phyloP scores from a whole-genome alignment of 2,329 filamentous ascomycete species.

The Gliomastix tumulicola region DNA sequence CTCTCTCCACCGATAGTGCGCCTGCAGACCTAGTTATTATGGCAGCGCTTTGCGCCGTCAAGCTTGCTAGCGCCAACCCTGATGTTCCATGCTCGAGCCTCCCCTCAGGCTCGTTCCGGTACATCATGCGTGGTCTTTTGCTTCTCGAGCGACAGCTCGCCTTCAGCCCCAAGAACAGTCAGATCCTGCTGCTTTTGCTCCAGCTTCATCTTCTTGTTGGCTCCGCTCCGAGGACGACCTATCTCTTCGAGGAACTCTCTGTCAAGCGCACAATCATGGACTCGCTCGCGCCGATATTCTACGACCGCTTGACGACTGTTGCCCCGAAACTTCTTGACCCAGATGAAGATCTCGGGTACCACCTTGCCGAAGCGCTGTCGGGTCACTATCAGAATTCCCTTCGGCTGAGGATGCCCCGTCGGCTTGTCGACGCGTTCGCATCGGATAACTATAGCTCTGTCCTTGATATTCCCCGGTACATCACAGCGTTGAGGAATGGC shows the following conservation, averaged over 20 bases:
- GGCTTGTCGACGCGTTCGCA: slow-evolving; percentile 38
- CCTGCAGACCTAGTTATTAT: slow-evolving; percentile 25
- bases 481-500: slow-evolving; percentile 36
- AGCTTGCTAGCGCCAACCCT: slow-evolving; percentile 10
- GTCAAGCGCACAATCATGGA: slow-evolving; percentile 54
- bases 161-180: slow-evolving; percentile 35
- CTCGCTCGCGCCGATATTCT: slow-evolving; percentile 45
- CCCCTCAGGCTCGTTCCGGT: slow-evolving; percentile 11
- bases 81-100: neutral
- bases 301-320: slow-evolving; percentile 46
- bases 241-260: slow-evolving; percentile 42
- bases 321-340: slow-evolving; percentile 31
- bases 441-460: slow-evolving; percentile 44
- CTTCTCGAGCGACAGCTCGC: slow-evolving; percentile 42
- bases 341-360: slow-evolving; percentile 19
- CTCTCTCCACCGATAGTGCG: slow-evolving; percentile 4
- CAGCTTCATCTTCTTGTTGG: slow-evolving; percentile 45
- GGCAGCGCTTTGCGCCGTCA: slow-evolving; percentile 23
- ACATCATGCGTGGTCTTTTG: slow-evolving; percentile 39
- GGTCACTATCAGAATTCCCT: slow-evolving; percentile 40
- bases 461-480: slow-evolving; percentile 36
- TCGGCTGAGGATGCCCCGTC: slow-evolving; percentile 33
- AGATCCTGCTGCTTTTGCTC: slow-evolving; percentile 41
- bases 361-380: slow-evolving; percentile 32
- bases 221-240: slow-evolving; percentile 35